Percentiles rank a stretch among this genome's conserved stretches.
phyloP scores from a whole-genome alignment of 1,284 basidiomycete species.

The Boletus smithii region DNA sequence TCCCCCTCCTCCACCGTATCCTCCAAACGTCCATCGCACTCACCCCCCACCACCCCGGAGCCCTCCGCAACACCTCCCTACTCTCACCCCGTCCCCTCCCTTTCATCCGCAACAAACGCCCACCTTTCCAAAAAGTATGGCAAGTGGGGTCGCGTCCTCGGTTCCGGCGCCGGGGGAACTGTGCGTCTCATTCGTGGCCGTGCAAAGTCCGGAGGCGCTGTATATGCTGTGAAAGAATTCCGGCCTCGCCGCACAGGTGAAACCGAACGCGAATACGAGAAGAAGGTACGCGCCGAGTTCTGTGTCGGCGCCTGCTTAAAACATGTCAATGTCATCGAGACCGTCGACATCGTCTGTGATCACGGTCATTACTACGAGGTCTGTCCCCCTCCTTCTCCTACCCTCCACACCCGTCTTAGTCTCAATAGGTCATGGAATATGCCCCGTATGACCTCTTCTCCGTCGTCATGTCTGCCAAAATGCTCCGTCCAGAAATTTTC shows the following conservation, averaged over 20 bases:
- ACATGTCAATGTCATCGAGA: conserved; percentile 97
- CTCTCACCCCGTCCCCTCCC: conserved; percentile 44
- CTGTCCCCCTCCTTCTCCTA: conserved; percentile 18
- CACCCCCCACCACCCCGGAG: conserved; percentile 32
- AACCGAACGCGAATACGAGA: conserved; percentile 95
- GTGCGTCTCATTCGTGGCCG: conserved; percentile 92
- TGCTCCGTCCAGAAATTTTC: conserved; percentile 97
- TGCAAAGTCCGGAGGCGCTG: conserved; percentile 72
- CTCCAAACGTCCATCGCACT: conserved; percentile 29
- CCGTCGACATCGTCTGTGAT: conserved; percentile 97
- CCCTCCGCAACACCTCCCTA: conserved; percentile 25
- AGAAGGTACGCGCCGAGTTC: conserved; percentile 98
- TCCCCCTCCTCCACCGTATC: conserved; percentile 30
- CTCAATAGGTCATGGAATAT: conserved; percentile 92
- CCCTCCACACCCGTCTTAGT: conserved; percentile 8
- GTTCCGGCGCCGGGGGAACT: conserved; percentile 95
- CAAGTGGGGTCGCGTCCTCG: conserved; percentile 96
- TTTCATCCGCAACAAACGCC: conserved; percentile 83
- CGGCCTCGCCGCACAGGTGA: conserved; percentile 85
- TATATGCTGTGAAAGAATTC: conserved; percentile 98
- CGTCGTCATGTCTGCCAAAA: conserved; percentile 99
- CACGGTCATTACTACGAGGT: conserved; percentile 99
- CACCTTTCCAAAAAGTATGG: conserved; percentile 98
- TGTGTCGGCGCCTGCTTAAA: conserved; percentile 95
- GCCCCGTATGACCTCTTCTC: conserved; percentile 98